Conservation (phyloP, 345 rosid species). For the Pseudoturritis turrita region DNA sequence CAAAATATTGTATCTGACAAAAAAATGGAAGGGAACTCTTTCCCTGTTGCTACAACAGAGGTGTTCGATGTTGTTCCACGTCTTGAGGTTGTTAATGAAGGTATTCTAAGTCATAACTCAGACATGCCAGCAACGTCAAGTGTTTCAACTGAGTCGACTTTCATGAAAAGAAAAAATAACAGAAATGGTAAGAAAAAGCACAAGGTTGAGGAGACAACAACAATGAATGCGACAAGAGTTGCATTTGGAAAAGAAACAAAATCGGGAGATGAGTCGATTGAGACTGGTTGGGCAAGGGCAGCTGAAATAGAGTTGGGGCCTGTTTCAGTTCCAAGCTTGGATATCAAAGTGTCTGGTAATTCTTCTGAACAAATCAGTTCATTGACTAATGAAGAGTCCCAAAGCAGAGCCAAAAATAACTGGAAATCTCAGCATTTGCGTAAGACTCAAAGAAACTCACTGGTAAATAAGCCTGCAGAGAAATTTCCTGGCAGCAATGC, state of each 20-base stretch:
- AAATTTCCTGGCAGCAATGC: constrained; percentile 48
- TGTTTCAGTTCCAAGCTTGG: constrained; percentile 32
- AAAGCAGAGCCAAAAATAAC: constrained; percentile 44
- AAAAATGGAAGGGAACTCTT: constrained; percentile 34
- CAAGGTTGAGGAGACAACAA: constrained; percentile 52
- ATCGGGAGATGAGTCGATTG: constrained; percentile 29
- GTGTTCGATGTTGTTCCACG: constrained; percentile 29
- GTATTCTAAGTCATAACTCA: constrained; percentile 32
- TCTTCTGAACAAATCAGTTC: constrained; percentile 43
- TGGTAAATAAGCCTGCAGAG: constrained; percentile 48
- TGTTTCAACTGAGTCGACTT: constrained; percentile 42
- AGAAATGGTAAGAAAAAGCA: constrained; percentile 58
- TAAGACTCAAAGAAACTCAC: constrained; percentile 46
- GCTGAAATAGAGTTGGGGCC: constrained; percentile 29
- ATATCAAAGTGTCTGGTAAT: constrained; percentile 42
- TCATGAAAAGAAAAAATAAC: constrained; percentile 54
- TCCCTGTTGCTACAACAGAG: constrained; percentile 30
- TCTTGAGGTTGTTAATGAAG: constrained; percentile 35
- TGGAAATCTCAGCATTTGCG: constrained; percentile 72
- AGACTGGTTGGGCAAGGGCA: constrained; percentile 37
- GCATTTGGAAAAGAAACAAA: constrained; percentile 36
- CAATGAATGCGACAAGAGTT: constrained; percentile 27
- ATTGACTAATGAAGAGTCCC: constrained; percentile 51
- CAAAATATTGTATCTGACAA: constrained; percentile 39
- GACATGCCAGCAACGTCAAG: constrained; percentile 34